These are phyloP conservation scores for Fusarium foetens DNA, from an alignment of 2,329 filamentous ascomycete genomes.

Conservation along the genomic window DNA sequence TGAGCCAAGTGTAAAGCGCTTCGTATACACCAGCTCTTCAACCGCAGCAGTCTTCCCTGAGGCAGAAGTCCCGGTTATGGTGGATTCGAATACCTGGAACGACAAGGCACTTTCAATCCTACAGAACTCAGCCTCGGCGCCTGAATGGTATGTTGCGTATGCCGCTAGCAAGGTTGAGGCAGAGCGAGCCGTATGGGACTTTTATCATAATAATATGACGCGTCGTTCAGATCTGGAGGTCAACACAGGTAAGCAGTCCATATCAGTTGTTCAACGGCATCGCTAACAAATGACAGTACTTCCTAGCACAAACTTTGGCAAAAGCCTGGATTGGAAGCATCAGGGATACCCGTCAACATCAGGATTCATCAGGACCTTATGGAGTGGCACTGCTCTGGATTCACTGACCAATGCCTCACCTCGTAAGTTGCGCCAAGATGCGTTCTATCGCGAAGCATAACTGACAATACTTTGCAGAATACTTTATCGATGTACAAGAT, in stretches of 20 bases:
- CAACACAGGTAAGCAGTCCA: slow-evolving; percentile 11
- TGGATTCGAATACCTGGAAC: slow-evolving; percentile 46
- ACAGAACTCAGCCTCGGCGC: neutral
- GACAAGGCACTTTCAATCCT: slow-evolving; percentile 40
- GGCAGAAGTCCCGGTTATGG: neutral
- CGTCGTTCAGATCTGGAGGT: slow-evolving; percentile 39
- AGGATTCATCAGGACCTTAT: slow-evolving; percentile 25
- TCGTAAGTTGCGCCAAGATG: neutral
- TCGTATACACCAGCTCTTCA: neutral
- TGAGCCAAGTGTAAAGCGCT: neutral
- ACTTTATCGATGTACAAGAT: slow-evolving; percentile 60
- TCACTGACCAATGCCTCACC: neutral
- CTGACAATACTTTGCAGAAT: slow-evolving; percentile 43
- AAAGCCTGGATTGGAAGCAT: slow-evolving; percentile 22
- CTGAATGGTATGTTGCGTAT: slow-evolving; percentile 42
- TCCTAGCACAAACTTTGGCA: slow-evolving; percentile 40
- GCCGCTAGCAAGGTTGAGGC: slow-evolving; percentile 49
- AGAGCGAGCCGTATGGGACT: slow-evolving; percentile 52
- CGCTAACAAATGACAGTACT: slow-evolving; percentile 21
- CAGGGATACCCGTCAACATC: slow-evolving; percentile 37
- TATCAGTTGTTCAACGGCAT: fast-evolving
- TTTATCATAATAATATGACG: slow-evolving; percentile 5
- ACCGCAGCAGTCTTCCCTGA: neutral
- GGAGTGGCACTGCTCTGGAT: slow-evolving; percentile 9
- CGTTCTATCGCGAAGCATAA: fast-evolving